Base-by-base conservation (phyloP, 768 basidiomycete species). In the Panaeolus cyanescens region DNA sequence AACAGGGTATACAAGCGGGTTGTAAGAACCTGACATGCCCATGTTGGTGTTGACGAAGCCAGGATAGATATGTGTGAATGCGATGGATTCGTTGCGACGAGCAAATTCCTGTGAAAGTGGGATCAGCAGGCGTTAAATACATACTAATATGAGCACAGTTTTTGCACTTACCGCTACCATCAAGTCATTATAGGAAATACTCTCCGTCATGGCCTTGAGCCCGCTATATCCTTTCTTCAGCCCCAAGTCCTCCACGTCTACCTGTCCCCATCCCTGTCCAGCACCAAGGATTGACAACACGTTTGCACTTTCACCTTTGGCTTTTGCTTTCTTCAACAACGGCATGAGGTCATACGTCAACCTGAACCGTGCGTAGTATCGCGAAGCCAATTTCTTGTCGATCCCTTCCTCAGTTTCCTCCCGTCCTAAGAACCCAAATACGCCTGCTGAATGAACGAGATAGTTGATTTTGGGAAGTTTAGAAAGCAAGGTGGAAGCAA, bases 1-100 rank as follows among this genome's bases (percentile, higher is more conserved):
- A 5, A 50, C 45, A 9, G 45, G 45, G n/a, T 50, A 50, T 10
- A 50, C 25, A 15, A 50, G 3, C 13, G 25, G 5, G 9, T 28
- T 50, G 25, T 50, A 50, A 5, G 45, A 50, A 3, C 45, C 45
- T 8, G 45, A 67, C 20, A 58, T 62, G 12, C 64, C 54, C 37
- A 62, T 61, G 20, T 53, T 65, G 10, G 78, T 78, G 50, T 72
- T 65, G 25, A 81, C 79, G 34, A 67, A 55, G 1, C 83, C 83
- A 0, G 83, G 82, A 56, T 66, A 70, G 30, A 72, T 72, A 62
- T 83, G 83, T 0, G 76, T 73, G 68, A 84, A 83, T 5, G 75
- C 70, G 32, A 84, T 69, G 31, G 67, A 72, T 6, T 79, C 79
- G 33, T 83, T 70, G 1, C 72, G 72, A 7, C 72, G 64, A 1